These are phyloP conservation scores for Calonectria pteridis DNA, from an alignment of 2,329 filamentous ascomycete genomes.

Conservation along the genomic window DNA sequence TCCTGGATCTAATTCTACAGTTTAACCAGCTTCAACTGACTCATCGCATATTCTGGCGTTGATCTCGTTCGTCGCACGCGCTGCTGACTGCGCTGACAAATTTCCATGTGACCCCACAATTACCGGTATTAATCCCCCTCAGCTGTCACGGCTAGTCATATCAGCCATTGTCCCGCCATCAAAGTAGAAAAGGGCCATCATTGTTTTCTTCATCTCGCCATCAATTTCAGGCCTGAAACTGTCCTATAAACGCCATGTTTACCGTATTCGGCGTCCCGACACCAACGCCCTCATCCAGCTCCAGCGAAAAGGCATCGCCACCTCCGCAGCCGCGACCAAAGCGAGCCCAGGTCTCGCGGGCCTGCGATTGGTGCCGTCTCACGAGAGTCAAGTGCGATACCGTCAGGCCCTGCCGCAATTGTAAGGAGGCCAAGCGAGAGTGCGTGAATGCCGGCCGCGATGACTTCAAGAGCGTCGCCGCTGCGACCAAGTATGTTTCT, in stretches of 20 bases:
- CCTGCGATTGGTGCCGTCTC: slow-evolving; percentile 49
- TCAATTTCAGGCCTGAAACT: neutral
- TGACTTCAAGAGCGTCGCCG: slow-evolving; percentile 43
- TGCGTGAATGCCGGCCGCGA: slow-evolving; percentile 40
- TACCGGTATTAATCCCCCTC: too few relatives aligned
- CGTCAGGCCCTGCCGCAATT: slow-evolving; percentile 43
- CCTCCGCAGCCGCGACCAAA: slow-evolving; percentile 42
- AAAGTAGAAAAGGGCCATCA: neutral
- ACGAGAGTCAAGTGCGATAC: slow-evolving; percentile 47
- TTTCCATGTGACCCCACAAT: neutral
- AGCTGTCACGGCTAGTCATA: neutral
- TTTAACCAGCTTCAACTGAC: neutral
- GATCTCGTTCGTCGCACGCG: neutral
- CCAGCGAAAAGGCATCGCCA: slow-evolving; percentile 32
- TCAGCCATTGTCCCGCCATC: neutral
- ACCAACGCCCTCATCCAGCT: slow-evolving; percentile 30
- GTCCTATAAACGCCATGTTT: slow-evolving; percentile 31
- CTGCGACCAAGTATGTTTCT: slow-evolving; percentile 41
- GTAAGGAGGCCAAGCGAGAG: slow-evolving; percentile 41
- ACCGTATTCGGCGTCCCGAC: slow-evolving; percentile 38
- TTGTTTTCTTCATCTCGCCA: neutral
- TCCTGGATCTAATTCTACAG: too few relatives aligned
- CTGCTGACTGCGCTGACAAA: slow-evolving; percentile 2
- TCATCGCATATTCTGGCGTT: neutral
- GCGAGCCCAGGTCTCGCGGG: slow-evolving; percentile 46